Conservation (phyloP, 73 alveolate genomes). For the Blepharisma stoltei region DNA sequence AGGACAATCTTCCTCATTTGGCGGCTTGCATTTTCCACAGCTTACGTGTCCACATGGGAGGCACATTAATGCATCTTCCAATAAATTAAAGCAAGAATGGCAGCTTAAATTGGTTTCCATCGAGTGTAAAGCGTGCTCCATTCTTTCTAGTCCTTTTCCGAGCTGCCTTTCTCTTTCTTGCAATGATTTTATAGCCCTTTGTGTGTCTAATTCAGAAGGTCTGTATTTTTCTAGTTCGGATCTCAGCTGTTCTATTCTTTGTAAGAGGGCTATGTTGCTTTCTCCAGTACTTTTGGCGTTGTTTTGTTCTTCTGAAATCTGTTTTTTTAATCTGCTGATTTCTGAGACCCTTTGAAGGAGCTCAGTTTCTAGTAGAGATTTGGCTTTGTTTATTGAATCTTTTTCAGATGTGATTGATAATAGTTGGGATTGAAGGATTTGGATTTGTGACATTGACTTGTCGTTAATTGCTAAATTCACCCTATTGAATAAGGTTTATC, state of each 20-base stretch:
- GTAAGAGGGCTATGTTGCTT: neutral
- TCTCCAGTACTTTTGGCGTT: slow-evolving; percentile 3
- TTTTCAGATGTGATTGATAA: too few species aligned
- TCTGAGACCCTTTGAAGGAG: neutral
- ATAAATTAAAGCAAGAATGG: slow-evolving; percentile 4
- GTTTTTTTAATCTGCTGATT: neutral
- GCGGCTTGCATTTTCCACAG: slow-evolving; percentile 1
- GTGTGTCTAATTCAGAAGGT: neutral
- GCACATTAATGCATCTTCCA: slow-evolving; percentile 23
- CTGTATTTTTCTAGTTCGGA: neutral
- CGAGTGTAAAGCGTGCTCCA: slow-evolving; percentile 14
- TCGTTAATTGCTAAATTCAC: too few species aligned
- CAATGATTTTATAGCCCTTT: neutral
- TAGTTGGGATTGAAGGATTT: too few species aligned
- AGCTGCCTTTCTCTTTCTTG: neutral
- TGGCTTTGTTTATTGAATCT: neutral
- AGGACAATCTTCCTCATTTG: neutral
- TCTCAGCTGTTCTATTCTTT: neutral
- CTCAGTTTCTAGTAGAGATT: neutral
- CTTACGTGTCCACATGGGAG: slow-evolving; percentile 14
- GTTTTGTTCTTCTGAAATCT: neutral
- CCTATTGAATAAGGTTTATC: too few species aligned
- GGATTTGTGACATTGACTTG: too few species aligned
- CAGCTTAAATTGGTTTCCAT: slow-evolving; percentile 15
- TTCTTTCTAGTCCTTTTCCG: neutral